Evolutionary conservation across 768 basidiomycete species (phyloP), one percentile per base, ranked within the genome.

Genomic region (Suillus brevipes): DNA sequence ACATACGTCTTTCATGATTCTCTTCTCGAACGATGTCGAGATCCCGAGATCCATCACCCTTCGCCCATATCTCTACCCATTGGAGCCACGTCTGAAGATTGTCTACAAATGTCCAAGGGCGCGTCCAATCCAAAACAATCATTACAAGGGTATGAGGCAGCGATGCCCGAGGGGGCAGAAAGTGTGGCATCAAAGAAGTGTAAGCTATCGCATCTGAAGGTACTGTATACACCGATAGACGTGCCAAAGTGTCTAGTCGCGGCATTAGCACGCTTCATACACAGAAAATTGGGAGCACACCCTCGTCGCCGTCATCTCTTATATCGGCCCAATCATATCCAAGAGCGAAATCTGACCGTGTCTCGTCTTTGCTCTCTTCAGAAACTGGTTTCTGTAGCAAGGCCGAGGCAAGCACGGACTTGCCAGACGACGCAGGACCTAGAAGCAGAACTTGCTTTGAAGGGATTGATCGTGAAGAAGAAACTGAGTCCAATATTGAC

Each of bases 301-400:
- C 96, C 87, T 97, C 95, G 72, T 97, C 96, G 5, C 88, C 95
- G 34, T 97, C 96, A 71, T 98, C 95, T 60, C 89, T 82, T 34
- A 97, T 86, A 72, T 97, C 92, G 4, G 92, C 84, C 84, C 94
- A 97, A 69, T 96, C 92, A 73, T 96, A 99, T 45, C 95, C 95
- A 68, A 98, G 75, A 0, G 94, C 93, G 77, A 96, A 90, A 70
- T 95, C 93, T 9, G 81, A 80, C 63, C 83, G 82, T 55, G 85
- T 81, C 65, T 87, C 85, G 67, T 87, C 86, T 68, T 85, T 85
- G 56, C 77, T 79, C 64, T 85, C 86, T 64, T 88, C 86, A 60
- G 79, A 68, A n/a, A 75, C 72, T 13, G 85, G 80, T 75, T 89
- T 92, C 72, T 91, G 87, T 36, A 94, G 81, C 1, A 94, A 76